Base-by-base conservation (phyloP, 352 stramenopile species). In the Paralagenidium karlingii region DNA sequence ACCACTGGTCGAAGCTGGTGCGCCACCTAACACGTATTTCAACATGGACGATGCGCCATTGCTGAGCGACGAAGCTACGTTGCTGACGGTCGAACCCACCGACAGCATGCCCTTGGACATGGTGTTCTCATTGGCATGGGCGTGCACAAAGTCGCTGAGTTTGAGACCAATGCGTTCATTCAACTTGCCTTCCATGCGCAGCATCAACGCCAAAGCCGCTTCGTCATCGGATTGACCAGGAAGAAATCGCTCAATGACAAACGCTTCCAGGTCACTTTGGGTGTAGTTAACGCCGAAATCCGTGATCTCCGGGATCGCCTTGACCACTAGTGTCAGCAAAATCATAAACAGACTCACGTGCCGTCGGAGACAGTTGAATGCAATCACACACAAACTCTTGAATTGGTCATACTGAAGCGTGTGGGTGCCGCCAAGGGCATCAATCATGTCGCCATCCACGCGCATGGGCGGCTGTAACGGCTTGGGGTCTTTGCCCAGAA, bases 401-500 rank as follows among this genome's bases (percentile, higher is more conserved):
- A 91, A 91, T 43, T 86, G 71, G 44, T 88, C 74, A 26, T 83
- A 85, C 52, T 88, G 74, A 25, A 51, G 54, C 3, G 75, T 86
- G 38, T 85, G 70, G 21, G 71, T 64, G n/a, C 77, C 77, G 12
- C 77, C 77, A 2, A 91, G 65, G 3, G 74, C 77, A 38, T 88
- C 74, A 32, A 91, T 86, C 75, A 91, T 88, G 52, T 83, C 86
- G 34, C 94, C 84, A 27, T 96, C 97, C 1, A 99, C 73, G 3
- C 96, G 84, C 67, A 99, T 99, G 3, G 92, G 90, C 34, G 95
- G 94, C 45, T 97, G 94, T 42, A 98, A 62, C 19, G 94, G 94
- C 67, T 99, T 99, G 4, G 96, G 95, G 53, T 99, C 96, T 43
- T 94, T 87, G 30, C 96, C 96, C 45, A 99, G 82, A 45, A 99